Base-by-base conservation (phyloP, 2,329 filamentous ascomycete genomes). In the Colletotrichum musae region DNA sequence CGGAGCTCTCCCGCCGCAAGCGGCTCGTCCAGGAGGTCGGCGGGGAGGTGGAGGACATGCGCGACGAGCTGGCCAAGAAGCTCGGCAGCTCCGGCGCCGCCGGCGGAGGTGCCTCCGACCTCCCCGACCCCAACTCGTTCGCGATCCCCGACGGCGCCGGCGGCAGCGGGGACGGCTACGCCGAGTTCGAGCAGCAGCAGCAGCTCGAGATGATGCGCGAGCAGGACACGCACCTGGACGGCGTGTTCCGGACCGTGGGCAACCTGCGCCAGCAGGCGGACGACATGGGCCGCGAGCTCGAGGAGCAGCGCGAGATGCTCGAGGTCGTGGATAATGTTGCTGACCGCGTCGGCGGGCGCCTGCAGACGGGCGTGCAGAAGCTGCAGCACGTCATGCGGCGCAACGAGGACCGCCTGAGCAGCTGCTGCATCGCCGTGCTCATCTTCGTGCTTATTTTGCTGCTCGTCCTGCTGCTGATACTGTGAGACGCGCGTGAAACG, bases 241-340 rank as follows among this genome's bases (percentile, higher is more conserved):
- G 93, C 16, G 95, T 99, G 54, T 97, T 97, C 78, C 89, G 91
- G 73, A 98, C 95, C 1, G 96, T 99, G 26, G 95, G 95, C 2
- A 98, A 94, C 78, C 82, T 99, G 77, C 87, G 95, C 64, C 87
- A 92, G 77, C 96, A 98, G 85, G 97, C 96, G 2, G 92, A 97
- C 80, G 93, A 94, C 74, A 99, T 99, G 95, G 95, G 96, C 1
- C 87, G 95, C 66, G 96, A 99, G 84, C 85, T 99, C 53, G 97
- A 98, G 81, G 96, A 99, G 83, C 96, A 99, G 85, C 88, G 88
- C 24, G 93, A 94, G 80, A 92, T 98, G 88, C 86, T 99, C 66
- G 91, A 96, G 72, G 91, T 93, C 60, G 92, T 97, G 48, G 95
- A 98, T 80, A 88, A 86, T 36, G 85, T 97, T 65, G 94, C 94